phyloP scores from a whole-genome alignment of 1,284 basidiomycete species.

The Puccinia triticina region DNA sequence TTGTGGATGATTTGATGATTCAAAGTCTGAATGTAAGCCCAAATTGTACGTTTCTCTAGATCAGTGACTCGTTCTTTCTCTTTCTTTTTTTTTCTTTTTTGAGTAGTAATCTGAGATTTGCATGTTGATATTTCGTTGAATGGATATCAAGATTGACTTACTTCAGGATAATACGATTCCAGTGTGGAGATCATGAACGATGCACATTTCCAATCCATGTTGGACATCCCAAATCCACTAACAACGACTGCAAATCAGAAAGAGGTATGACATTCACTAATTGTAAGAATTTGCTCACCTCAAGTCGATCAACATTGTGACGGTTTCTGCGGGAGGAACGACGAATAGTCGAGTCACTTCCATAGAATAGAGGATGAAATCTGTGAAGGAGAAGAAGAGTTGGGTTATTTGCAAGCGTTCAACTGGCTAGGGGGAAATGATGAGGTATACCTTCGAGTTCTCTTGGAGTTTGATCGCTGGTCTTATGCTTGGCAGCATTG shows the following conservation, averaged over 20 bases:
- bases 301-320: slow-evolving; percentile 27
- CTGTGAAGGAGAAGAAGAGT: not conserved
- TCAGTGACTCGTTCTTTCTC: not conserved
- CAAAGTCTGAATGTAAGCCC: slow-evolving; percentile 14
- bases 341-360: slow-evolving; percentile 29
- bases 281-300: not conserved
- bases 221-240: slow-evolving; percentile 47
- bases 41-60: not conserved
- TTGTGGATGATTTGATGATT: slow-evolving; percentile 46
- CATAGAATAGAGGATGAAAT: slow-evolving; percentile 45
- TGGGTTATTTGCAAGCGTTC: not conserved
- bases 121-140: not conserved
- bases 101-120: not conserved
- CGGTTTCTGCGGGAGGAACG: slow-evolving; percentile 23
- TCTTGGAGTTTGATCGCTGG: slow-evolving; percentile 27
- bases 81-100: not conserved
- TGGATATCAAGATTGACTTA: not conserved
- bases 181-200: slow-evolving; percentile 40
- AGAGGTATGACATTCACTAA: not conserved
- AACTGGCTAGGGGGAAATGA: not conserved
- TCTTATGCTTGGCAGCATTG: slow-evolving; percentile 26
- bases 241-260: not conserved
- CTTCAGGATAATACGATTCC: slow-evolving; percentile 48
- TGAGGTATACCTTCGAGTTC: slow-evolving; percentile 8
- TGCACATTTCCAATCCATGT: slow-evolving; percentile 49